Percentiles rank a stretch among this genome's conserved stretches.
These are phyloP conservation scores for Microstegium vimineum DNA, from an alignment of 176 grass and related monocot species.

Conservation along the genomic window DNA sequence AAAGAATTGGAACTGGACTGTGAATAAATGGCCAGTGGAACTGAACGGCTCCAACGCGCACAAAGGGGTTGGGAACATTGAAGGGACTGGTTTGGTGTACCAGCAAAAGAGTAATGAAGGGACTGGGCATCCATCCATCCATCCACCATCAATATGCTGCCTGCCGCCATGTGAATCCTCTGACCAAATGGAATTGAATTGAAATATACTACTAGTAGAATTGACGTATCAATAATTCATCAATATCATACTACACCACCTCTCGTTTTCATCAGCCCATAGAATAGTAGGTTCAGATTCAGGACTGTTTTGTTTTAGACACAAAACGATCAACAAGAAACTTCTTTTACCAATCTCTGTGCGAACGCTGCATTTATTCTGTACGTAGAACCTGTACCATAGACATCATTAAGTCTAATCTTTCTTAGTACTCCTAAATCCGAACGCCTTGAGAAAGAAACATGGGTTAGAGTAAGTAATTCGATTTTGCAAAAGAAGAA, in stretches of 20 bases:
- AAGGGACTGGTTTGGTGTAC: conserved; percentile 38
- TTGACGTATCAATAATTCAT: not conserved
- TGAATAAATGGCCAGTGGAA: not conserved
- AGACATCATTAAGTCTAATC: conserved; percentile 16
- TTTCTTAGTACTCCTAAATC: conserved; percentile 7
- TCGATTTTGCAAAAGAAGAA: not conserved
- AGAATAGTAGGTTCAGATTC: not conserved
- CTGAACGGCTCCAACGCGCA: not conserved
- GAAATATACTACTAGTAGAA: conserved; percentile 8
- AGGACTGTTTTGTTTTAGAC: conserved; percentile 3
- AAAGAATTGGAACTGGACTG: not conserved
- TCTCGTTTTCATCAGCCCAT: not conserved
- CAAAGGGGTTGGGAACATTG: conserved; percentile 13
- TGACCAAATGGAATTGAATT: conserved; percentile 51
- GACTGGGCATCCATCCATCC: not conserved
- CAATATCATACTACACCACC: not conserved
- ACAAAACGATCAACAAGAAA: conserved; percentile 29
- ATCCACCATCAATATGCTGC: conserved; percentile 38
- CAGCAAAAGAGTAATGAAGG: conserved; percentile 29
- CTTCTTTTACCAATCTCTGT: conserved; percentile 23
- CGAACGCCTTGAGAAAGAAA: not conserved
- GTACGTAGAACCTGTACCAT: conserved; percentile 16
- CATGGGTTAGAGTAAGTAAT: not conserved
- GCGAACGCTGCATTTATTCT: conserved; percentile 14
- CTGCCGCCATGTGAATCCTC: conserved; percentile 47